Evolutionary conservation across 1,284 basidiomycete genomes (phyloP).

Genomic region (Schizophyllum amplum): DNA sequence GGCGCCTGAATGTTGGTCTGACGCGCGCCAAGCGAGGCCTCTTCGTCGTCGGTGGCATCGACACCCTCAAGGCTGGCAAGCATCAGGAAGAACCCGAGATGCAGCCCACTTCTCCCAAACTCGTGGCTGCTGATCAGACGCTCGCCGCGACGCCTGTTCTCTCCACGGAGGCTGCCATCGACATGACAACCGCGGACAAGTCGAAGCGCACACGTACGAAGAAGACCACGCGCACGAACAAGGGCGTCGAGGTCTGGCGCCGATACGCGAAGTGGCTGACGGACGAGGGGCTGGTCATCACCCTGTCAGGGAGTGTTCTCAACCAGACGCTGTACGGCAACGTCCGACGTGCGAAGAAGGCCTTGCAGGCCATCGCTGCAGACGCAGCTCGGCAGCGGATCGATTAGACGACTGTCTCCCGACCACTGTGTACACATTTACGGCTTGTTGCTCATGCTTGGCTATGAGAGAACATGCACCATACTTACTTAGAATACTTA

Average conservation of each 20-base stretch:
- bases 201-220: constrained; percentile 8
- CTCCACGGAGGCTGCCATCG: constrained; percentile 10
- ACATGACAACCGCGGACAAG: constrained; percentile 10
- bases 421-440: too few relatives aligned
- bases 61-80: constrained; percentile 53
- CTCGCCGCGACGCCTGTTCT: constrained; percentile 4
- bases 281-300: constrained; percentile 43
- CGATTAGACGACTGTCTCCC: too few relatives aligned
- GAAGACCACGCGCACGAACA: constrained; percentile 22
- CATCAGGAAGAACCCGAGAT: constrained; percentile 9
- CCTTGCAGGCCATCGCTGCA: not conserved
- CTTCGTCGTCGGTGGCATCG: constrained; percentile 73
- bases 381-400: too few relatives aligned
- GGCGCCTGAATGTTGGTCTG: constrained; percentile 83
- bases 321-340: not conserved
- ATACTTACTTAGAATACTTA: not conserved
- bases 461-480: not conserved
- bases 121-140: not conserved
- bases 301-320: constrained; percentile 27
- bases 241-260: constrained; percentile 49
- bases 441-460: too few relatives aligned
- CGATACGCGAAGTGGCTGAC: constrained; percentile 49
- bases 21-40: constrained; percentile 80
- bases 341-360: not conserved
- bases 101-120: not conserved